Conservation (phyloP, 1,284 basidiomycete genomes). For the Leccinum cinnamomeum region DNA sequence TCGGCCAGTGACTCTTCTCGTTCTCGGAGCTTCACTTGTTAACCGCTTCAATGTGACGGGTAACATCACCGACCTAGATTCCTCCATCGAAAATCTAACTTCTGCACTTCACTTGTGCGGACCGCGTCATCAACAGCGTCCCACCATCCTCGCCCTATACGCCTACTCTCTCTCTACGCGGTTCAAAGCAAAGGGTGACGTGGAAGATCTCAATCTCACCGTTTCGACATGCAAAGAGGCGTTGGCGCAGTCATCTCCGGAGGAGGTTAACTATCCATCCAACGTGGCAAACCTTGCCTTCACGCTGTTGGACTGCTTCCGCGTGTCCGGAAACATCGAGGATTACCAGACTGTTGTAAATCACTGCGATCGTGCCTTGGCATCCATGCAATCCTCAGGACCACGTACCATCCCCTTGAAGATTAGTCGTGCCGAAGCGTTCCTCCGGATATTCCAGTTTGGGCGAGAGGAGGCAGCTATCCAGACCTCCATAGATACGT, state of each 20-base stretch:
- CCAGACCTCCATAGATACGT: slow-evolving; percentile 12
- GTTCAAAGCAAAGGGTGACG: slow-evolving; percentile 19
- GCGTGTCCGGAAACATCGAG: slow-evolving; percentile 8
- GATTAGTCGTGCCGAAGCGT: slow-evolving; percentile 19
- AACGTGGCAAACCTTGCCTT: slow-evolving; percentile 9
- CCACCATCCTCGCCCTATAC: slow-evolving; percentile 19
- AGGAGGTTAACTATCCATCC: slow-evolving; percentile 1
- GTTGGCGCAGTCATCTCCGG: slow-evolving; percentile 8
- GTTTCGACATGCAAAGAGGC: slow-evolving; percentile 19
- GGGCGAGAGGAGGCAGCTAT: slow-evolving; percentile 21
- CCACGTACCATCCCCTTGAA: slow-evolving; percentile 10
- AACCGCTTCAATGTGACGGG: slow-evolving; percentile 15
- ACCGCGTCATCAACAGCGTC: slow-evolving; percentile 9
- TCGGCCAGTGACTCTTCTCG: slow-evolving; percentile 15
- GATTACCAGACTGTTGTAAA: slow-evolving; percentile 23
- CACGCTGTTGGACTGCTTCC: slow-evolving; percentile 11
- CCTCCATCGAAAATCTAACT: slow-evolving; percentile 16
- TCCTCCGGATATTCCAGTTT: slow-evolving; percentile 15
- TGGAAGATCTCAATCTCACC: slow-evolving; percentile 18
- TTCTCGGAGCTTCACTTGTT: slow-evolving; percentile 13
- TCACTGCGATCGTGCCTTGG: slow-evolving; percentile 23
- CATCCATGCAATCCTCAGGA: slow-evolving; percentile 1
- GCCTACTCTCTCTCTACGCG: slow-evolving; percentile 16
- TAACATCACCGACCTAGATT: slow-evolving; percentile 16
- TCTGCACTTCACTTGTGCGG: slow-evolving; percentile 20